phyloP scores from a whole-genome alignment of 371 early-diverging fungal genomes.

The Mucor mucedo region DNA sequence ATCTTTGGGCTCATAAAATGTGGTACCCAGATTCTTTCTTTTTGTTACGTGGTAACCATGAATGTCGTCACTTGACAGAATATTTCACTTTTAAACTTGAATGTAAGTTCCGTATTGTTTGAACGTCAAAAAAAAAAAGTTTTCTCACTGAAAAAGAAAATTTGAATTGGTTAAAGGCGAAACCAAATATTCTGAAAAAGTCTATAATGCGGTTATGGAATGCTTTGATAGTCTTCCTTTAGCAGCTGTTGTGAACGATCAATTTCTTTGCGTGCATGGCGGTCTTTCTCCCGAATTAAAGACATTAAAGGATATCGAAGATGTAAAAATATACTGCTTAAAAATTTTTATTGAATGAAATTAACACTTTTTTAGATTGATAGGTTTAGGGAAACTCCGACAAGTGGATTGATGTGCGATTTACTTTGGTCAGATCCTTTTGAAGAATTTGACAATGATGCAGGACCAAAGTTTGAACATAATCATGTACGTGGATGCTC shows the following conservation, averaged over 20 bases:
- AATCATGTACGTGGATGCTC: conserved; percentile 97
- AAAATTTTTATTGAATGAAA: not conserved
- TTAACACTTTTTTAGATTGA: conserved; percentile 63
- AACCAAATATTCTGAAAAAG: conserved; percentile 90
- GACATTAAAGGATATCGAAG: conserved; percentile 83
- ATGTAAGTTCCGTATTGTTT: conserved; percentile 64
- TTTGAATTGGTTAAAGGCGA: conserved; percentile 58
- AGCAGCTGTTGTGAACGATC: conserved; percentile 95
- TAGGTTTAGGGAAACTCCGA: conserved; percentile 95
- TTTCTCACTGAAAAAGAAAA: not conserved
- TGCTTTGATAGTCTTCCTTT: conserved; percentile 96
- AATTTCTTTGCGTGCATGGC: conserved; percentile 98
- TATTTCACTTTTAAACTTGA: conserved; percentile 98
- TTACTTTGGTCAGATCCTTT: conserved; percentile 98
- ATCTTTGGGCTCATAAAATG: conserved; percentile 89
- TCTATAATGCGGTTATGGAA: conserved; percentile 90
- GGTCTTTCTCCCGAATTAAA: conserved; percentile 96
- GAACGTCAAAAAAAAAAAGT: not conserved
- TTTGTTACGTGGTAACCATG: conserved; percentile 98
- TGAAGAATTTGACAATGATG: conserved; percentile 92
- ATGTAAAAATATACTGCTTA: conserved; percentile 45
- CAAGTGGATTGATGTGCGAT: conserved; percentile 97
- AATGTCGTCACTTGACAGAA: conserved; percentile 96
- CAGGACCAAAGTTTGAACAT: conserved; percentile 79
- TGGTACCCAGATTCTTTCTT: conserved; percentile 92